Conservation (phyloP, 73 alveolate genomes). For the Uronychia setigera region DNA sequence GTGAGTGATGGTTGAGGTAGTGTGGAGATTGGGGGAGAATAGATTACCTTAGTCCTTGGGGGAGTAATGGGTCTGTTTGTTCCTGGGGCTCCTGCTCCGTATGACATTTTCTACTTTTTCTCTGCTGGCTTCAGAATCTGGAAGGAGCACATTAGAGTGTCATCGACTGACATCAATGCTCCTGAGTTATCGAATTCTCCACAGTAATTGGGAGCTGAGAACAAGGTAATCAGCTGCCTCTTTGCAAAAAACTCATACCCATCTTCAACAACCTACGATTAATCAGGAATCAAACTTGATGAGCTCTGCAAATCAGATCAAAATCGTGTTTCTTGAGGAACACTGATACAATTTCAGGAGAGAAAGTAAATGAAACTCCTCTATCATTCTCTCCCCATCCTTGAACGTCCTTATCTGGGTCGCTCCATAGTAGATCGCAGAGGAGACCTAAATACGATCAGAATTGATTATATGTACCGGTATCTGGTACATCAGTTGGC, state of each 20-base stretch:
- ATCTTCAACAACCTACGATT: constrained; percentile 68
- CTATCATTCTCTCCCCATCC: constrained; percentile 58
- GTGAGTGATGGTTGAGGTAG: too few species aligned
- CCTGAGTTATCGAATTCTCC: constrained; percentile 68
- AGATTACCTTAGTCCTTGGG: too few species aligned
- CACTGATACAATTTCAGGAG: constrained; percentile 23
- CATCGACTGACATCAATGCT: constrained; percentile 69
- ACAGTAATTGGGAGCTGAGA: constrained; percentile 73
- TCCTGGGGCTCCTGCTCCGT: too few species aligned
- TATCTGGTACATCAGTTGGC: constrained; percentile 98
- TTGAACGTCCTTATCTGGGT: constrained; percentile 41
- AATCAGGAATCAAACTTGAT: constrained; percentile 18
- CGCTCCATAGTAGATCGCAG: constrained; percentile 60
- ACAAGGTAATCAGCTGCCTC: constrained; percentile 73
- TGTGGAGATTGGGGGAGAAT: too few species aligned
- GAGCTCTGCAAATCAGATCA: constrained; percentile 67
- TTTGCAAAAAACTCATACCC: constrained; percentile 82
- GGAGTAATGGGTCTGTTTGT: too few species aligned
- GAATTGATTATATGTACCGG: constrained; percentile 50
- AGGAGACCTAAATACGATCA: constrained; percentile 9
- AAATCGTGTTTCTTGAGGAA: constrained; percentile 54
- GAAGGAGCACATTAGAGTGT: constrained; percentile 65
- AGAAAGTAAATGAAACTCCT: constrained; percentile 33
- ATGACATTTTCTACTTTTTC: constrained; percentile 17
- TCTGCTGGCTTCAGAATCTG: constrained; percentile 64